phyloP scores from a whole-genome alignment of 805 yeast species.

The Lipomyces mesembrius region DNA sequence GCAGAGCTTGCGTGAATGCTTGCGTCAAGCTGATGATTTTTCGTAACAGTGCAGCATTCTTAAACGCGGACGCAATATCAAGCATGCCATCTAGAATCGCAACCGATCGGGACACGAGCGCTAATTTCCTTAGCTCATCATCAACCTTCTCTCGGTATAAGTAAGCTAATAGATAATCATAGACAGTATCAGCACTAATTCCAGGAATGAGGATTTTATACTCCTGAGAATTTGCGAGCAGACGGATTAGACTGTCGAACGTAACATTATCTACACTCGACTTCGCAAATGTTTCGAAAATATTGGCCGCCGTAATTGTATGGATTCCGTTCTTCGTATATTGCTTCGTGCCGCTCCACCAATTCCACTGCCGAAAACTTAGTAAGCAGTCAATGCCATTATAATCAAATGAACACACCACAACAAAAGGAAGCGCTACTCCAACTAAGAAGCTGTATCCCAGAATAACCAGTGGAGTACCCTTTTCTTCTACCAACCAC shows the following conservation, averaged over 20 bases:
- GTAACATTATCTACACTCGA: conserved; percentile 58
- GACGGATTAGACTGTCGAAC: conserved; percentile 58
- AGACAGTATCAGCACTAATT: conserved; percentile 54
- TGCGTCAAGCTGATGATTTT: conserved; percentile 27
- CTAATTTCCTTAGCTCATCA: conserved; percentile 54
- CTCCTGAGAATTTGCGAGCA: conserved; percentile 72
- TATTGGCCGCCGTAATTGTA: conserved; percentile 78
- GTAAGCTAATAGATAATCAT: conserved; percentile 59
- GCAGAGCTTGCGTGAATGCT: conserved; percentile 34
- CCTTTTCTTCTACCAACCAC: conserved; percentile 82
- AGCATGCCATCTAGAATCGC: conserved; percentile 69
- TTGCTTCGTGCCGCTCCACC: conserved; percentile 87
- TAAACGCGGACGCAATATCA: conserved; percentile 81
- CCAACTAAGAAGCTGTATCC: conserved; percentile 76
- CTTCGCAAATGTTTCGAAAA: conserved; percentile 73
- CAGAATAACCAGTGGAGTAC: conserved; percentile 66
- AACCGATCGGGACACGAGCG: conserved; percentile 65
- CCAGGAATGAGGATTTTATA: conserved; percentile 52
- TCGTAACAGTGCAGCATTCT: conserved; percentile 58
- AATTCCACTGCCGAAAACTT: conserved; percentile 49
- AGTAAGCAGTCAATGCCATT: not conserved
- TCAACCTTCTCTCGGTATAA: conserved; percentile 56
- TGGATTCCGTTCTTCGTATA: conserved; percentile 84
- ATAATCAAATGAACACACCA: conserved; percentile 47
- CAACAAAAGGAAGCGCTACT: conserved; percentile 74